Base-by-base conservation (phyloP, 495 filamentous ascomycete genomes). In the Podospora comata region DNA sequence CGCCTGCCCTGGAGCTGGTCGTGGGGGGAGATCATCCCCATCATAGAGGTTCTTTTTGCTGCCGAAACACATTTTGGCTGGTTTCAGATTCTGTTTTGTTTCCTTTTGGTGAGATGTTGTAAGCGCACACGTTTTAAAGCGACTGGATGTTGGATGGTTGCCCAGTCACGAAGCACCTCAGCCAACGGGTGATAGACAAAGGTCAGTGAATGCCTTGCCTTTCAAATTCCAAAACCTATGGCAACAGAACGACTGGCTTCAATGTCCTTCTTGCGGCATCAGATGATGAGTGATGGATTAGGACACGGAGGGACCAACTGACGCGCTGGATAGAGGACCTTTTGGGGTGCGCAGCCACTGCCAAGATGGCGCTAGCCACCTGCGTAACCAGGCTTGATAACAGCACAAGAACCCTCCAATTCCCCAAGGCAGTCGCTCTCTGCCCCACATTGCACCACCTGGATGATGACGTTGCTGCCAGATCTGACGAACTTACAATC, bases 1-100 rank as follows among this genome's bases (percentile, higher is more conserved):
- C 16, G 70, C 23, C 16, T 74, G 72, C 44, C 67, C 69, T 28
- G 67, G 65, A 9, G 59, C 66, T 0, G 69, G 73, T 26, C 69
- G 71, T 26, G 76, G 74, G 20, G 61, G 62, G 66, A 65, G 76
- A 67, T 67, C 74, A 69, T 65, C 77, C 68, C 66, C 75, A 67
- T 62, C 75, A 72, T 68, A 69, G 74, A 66, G 71, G 44, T 74
- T 74, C 44, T 81, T 75, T 58, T 77, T 79, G 62, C 71, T 78
- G 57, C 79, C 79, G 70, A 84, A 82, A 71, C 82, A 84, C 82
- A 84, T 84, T 5, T 57, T 65, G 16, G 28, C 4, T 44, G 32
- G 7, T 18, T 5, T 48, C 0, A 5, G 30, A 32, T 32, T 32
- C 7, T 5, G 30, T 4, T 32, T 32, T 32, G 30, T 5, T 32